Evolutionary conservation across 257 asterid species (phyloP), one percentile per base, ranked within the genome.

Genomic region (Salvia splendens): DNA sequence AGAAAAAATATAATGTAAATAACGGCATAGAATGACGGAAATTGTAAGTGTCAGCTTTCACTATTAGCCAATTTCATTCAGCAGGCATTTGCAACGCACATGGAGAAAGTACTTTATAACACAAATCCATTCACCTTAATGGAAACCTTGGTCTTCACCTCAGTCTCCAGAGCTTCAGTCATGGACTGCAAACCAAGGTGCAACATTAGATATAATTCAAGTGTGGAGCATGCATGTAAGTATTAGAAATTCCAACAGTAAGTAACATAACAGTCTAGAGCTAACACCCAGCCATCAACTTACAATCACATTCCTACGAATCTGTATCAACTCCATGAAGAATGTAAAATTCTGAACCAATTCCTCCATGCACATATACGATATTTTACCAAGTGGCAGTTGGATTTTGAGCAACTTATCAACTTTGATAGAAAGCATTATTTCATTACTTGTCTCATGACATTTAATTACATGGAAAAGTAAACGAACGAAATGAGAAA

Each of bases 101-200:
- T 2, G 43, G 47, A 65, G 15, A 33, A 62, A 64, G 59, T 20
- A 45, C 33, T 10, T 15, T 24, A 60, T 65, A 59, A 67, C 40
- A 41, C 35, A 55, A 73, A 62, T 61, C 11, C 54, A 35, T 48
- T 52, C 80, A 92, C 98, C 96, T 89, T 91, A 55, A 91, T 80
- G 28, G 90, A 55, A 67, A 91, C 95, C 78, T 89, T 91, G 83
- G 83, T 85, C 79, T 85, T 89, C 83, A 89, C 96, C 83, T 87
- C 92, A 75, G 41, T 67, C 68, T 91, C 95, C 56, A 87, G 79
- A 70, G 96, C 96, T 66, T 91, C 97, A 58, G 97, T 91, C 94
- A 86, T 86, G 14, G 97, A 91, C 97, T 89, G 87, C 83, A 56
- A 74, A 32, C 15, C 53, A 72, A 58, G 64, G 40, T 72, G 32